Percentiles rank a stretch among this genome's conserved stretches.
Evolutionary conservation across 495 filamentous ascomycete genomes (phyloP).

Genomic region (Penicillium maclennaniae): DNA sequence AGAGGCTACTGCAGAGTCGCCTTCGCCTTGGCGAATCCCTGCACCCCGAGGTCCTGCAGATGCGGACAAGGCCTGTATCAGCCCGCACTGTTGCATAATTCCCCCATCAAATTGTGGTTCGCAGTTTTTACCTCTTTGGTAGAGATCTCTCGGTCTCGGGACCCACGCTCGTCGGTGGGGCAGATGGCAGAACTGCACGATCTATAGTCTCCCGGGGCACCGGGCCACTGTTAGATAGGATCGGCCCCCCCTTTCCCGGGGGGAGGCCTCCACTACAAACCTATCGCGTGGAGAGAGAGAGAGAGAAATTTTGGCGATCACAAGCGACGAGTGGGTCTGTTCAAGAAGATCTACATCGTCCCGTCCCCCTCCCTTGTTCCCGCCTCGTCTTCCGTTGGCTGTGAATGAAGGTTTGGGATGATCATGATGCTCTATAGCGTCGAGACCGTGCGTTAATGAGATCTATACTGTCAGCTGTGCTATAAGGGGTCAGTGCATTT

Average conservation of each 20-base stretch:
- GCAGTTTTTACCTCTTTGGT: neutral
- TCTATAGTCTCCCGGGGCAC: neutral
- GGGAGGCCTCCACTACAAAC: no score
- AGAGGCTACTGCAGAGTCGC: neutral
- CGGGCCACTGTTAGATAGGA: no score
- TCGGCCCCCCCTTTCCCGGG: no score
- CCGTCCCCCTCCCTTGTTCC: neutral
- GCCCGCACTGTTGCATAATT: neutral
- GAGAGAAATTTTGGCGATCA: neutral
- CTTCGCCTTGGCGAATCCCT: neutral
- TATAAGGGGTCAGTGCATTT: neutral
- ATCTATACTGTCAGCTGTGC: slow-evolving; percentile 9
- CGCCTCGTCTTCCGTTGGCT: neutral
- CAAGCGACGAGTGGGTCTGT: neutral
- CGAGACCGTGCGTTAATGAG: slow-evolving; percentile 1
- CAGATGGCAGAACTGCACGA: neutral
- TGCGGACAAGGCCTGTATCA: neutral
- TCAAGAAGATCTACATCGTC: neutral
- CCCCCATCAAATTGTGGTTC: neutral
- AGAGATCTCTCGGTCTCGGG: neutral
- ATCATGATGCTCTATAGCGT: neutral
- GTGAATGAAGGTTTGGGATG: slow-evolving; percentile 1
- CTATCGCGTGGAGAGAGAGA: neutral
- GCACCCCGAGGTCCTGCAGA: neutral
- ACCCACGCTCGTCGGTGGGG: neutral